Conservation (phyloP, 2,329 filamentous ascomycete genomes). For the Chrysoporthe deuterocubensis region DNA sequence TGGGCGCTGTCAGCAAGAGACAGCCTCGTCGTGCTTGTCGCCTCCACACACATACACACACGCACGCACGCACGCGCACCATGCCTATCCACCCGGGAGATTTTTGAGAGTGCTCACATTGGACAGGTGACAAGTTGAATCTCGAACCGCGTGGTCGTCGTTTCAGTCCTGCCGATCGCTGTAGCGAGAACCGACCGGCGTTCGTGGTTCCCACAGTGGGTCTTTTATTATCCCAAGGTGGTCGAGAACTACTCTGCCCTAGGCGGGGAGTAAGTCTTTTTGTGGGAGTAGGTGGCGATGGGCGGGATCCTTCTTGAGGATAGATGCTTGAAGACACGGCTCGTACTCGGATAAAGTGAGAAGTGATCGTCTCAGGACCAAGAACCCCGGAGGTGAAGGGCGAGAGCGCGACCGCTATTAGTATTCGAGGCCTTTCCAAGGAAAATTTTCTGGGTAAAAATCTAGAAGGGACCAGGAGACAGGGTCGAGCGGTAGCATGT, state of each 20-base stretch:
- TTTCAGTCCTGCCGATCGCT: constrained; percentile 5
- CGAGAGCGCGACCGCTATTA: not conserved
- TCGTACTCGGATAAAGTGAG: not conserved
- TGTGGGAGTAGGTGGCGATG: not conserved
- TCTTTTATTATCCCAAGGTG: not conserved
- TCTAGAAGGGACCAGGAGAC: not conserved
- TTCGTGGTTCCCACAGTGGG: constrained; percentile 1
- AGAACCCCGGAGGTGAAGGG: not conserved
- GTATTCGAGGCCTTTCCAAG: not conserved
- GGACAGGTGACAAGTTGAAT: not conserved
- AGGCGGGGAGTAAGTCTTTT: not conserved
- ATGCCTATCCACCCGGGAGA: not conserved
- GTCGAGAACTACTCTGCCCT: not conserved
- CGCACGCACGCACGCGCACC: not conserved
- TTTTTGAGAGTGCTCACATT: not conserved
- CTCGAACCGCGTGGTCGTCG: constrained; percentile 2
- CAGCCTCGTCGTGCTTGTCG: not conserved
- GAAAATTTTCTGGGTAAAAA: not conserved
- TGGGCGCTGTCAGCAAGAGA: constrained; percentile 6
- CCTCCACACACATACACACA: not conserved
- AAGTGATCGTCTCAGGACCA: not conserved
- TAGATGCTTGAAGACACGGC: not conserved
- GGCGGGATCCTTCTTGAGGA: no score
- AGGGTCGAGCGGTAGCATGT: not conserved
- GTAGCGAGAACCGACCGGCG: not conserved